A percentile compares a stretch with the other conserved stretches of the same genome.
These are phyloP conservation scores for Arthroderma sp. DNA, from an alignment of 2,329 filamentous ascomycete species.

Conservation along the genomic window DNA sequence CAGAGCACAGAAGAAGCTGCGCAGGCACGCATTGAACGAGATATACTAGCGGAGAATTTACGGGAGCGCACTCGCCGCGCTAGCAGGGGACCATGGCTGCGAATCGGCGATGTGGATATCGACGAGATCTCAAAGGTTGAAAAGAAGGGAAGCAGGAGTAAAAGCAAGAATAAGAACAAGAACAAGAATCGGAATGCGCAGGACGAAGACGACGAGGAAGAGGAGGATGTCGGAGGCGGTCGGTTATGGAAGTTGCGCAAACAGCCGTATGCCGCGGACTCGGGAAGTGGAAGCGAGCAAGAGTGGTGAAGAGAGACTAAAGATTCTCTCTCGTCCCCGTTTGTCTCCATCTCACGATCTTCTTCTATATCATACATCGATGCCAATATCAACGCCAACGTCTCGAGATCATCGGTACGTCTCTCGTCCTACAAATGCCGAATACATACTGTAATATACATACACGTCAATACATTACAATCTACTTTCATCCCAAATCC, in stretches of 20 bases:
- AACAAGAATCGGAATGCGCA: slow-evolving; percentile 1
- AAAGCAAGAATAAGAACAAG: neutral
- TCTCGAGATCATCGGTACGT: no score
- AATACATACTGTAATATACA: no score
- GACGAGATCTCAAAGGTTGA: neutral
- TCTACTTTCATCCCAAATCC: no score
- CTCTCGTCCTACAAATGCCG: no score
- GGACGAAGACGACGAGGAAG: slow-evolving; percentile 16
- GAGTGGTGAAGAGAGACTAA: neutral
- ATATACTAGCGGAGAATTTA: slow-evolving; percentile 16
- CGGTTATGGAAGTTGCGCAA: slow-evolving; percentile 29
- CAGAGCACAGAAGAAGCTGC: neutral
- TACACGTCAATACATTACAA: no score
- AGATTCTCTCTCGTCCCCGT: neutral
- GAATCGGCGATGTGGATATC: slow-evolving; percentile 5
- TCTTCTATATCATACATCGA: no score
- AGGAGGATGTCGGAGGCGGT: neutral
- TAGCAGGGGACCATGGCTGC: slow-evolving; percentile 30
- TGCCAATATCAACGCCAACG: no score
- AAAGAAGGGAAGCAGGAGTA: neutral
- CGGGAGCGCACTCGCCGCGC: slow-evolving; percentile 23
- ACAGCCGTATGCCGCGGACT: slow-evolving; percentile 19
- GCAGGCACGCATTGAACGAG: slow-evolving; percentile 10
- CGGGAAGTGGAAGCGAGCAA: slow-evolving; percentile 23
- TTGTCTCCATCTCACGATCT: no score